phyloP scores from a whole-genome alignment of 228 moss, liverwort and hornwort species.

The Sphagnum fallax region DNA sequence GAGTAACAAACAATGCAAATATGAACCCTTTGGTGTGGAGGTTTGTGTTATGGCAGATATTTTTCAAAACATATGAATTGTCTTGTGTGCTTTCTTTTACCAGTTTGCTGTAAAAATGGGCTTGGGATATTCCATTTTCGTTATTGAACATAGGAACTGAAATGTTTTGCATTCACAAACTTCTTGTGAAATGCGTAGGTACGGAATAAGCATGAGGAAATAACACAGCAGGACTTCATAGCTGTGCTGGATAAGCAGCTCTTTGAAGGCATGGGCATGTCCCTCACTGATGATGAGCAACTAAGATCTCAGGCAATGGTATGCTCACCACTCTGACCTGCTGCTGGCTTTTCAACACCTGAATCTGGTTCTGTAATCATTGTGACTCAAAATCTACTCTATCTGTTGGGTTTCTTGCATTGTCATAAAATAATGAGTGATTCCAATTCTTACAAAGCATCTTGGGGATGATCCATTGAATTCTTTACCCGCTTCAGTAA shows the following conservation, averaged over 20 bases:
- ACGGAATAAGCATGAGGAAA: slow-evolving; percentile 75
- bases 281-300: slow-evolving; percentile 85
- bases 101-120: too few species aligned
- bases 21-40: too few species aligned
- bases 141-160: not conserved
- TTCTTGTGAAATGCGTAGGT: slow-evolving; percentile 43
- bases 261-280: slow-evolving; percentile 98
- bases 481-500: too few species aligned
- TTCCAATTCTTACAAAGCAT: too few species aligned
- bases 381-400: not conserved
- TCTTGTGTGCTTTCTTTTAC: too few species aligned
- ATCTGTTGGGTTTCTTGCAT: not conserved
- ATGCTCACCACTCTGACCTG: slow-evolving; percentile 3
- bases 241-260: slow-evolving; percentile 94
- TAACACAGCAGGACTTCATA: slow-evolving; percentile 70
- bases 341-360: not conserved
- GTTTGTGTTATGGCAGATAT: too few species aligned
- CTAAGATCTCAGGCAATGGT: slow-evolving; percentile 42
- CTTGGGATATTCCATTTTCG: not conserved
- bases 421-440: too few species aligned
- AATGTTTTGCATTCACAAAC: not conserved
- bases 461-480: too few species aligned
- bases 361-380: too few species aligned
- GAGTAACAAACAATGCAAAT: too few species aligned
- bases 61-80: too few species aligned